phyloP scores from a whole-genome alignment of 2,329 filamentous ascomycete species.

The Immersiporthe knoxdaviesiana region DNA sequence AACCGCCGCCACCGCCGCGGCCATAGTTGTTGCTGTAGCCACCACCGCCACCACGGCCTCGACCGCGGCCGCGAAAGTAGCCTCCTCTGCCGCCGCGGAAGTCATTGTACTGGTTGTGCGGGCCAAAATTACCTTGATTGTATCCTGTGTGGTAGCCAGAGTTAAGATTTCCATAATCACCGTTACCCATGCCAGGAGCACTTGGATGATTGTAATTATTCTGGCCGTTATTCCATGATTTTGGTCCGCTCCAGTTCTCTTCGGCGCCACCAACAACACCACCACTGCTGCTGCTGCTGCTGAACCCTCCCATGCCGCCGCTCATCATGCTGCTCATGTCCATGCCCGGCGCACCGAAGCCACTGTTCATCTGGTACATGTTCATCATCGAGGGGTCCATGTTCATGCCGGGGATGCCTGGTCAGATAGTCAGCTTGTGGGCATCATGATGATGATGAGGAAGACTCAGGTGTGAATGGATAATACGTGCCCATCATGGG shows the following conservation, averaged over 20 bases:
- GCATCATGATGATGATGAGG: not conserved
- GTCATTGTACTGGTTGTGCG: slow-evolving; percentile 76
- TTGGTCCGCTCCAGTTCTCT: slow-evolving; percentile 80
- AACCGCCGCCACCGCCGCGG: slow-evolving; percentile 62
- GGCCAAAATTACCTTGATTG: slow-evolving; percentile 84
- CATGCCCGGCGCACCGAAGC: slow-evolving; percentile 74
- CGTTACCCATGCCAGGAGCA: slow-evolving; percentile 78
- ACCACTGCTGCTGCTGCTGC: too few relatives aligned
- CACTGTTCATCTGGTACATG: slow-evolving; percentile 75
- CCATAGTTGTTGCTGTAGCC: slow-evolving; percentile 44
- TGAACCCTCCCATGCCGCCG: slow-evolving; percentile 79
- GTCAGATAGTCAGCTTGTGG: slow-evolving; percentile 33
- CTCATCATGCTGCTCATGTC: slow-evolving; percentile 72
- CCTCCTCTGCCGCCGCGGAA: slow-evolving; percentile 71
- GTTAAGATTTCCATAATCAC: slow-evolving; percentile 81
- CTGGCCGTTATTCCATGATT: slow-evolving; percentile 83
- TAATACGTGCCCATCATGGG: slow-evolving; percentile 82
- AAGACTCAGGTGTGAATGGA: not conserved
- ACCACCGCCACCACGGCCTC: slow-evolving; percentile 53
- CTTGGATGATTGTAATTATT: slow-evolving; percentile 89
- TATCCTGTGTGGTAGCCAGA: slow-evolving; percentile 76
- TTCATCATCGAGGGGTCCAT: slow-evolving; percentile 82
- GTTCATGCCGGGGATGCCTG: slow-evolving; percentile 79
- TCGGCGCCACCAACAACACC: slow-evolving; percentile 66
- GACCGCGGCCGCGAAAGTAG: slow-evolving; percentile 62